phyloP scores from a whole-genome alignment of 495 filamentous ascomycete genomes.

The Xanthoparmelia taractica region DNA sequence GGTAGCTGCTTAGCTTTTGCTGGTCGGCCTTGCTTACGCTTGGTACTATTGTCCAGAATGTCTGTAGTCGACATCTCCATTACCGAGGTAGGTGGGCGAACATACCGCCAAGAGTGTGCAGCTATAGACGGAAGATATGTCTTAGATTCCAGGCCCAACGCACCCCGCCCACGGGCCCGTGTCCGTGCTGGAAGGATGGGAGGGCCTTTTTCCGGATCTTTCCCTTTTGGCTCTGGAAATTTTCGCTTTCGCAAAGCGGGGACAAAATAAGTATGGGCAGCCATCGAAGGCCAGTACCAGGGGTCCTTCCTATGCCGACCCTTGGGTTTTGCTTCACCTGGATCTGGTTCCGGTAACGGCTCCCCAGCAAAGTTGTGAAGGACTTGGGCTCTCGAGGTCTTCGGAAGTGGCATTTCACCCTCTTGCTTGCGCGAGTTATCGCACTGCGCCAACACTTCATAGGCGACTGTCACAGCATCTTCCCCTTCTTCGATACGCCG shows the following conservation, averaged over 20 bases:
- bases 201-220: neutral
- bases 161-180: constrained; percentile 3
- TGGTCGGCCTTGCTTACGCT: constrained; percentile 4
- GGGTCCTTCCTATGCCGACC: neutral
- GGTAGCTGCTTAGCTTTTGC: neutral
- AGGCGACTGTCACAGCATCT: constrained; percentile 11
- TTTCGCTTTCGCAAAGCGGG: neutral
- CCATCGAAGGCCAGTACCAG: constrained; percentile 21
- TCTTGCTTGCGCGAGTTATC: constrained; percentile 12
- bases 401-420: constrained; percentile 8
- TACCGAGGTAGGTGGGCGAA: neutral
- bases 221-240: neutral
- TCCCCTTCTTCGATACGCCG: constrained; percentile 16
- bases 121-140: constrained; percentile 12
- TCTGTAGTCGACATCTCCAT: neutral
- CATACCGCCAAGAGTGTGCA: constrained; percentile 13
- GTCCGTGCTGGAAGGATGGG: neutral
- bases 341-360: constrained; percentile 9
- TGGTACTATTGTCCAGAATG: neutral
- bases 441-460: constrained; percentile 17
- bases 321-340: neutral
- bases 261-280: constrained; percentile 21
- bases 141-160: neutral
- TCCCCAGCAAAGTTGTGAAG: constrained; percentile 19
- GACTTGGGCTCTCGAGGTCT: constrained; percentile 9